Evolutionary conservation across 2,329 filamentous ascomycete species (phyloP), one percentile per base, ranked within the genome.

Genomic region (Aspergillus neoniger): DNA sequence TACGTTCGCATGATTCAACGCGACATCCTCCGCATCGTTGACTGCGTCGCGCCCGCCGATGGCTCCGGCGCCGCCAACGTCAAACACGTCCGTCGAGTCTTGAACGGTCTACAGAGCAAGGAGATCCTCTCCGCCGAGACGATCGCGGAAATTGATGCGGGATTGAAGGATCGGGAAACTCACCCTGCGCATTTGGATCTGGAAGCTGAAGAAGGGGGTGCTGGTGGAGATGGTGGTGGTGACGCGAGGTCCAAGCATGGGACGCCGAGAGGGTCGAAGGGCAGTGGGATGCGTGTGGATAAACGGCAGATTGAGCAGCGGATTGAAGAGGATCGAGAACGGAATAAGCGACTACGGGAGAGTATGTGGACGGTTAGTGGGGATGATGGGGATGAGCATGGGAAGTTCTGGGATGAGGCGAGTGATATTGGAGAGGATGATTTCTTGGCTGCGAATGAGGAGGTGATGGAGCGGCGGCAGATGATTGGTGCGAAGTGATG

Each of bases 1-100:
- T 99, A 96, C 72, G 88, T 97, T 28, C 87, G 90, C 55, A 97
- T 98, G 92, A 91, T 99, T 79, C 91, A 96, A 77, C 85, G 93
- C 50, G 95, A 99, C 74, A 96, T 99, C 43, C 83, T 96, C 36
- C 85, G 91, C 9, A 90, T 99, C 8, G 91, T 99, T 15, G 93
- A 98, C 73, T 91, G 92, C 1, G 96, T 98, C 12, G 92, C 91
- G 1, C 93, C 93, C 0, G 87, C 91, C 63, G 89, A 96, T 74
- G 90, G 92, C 41, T 91, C 90, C 9, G 92, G 95, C 5, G 91
- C 92, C 6, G 93, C 94, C 53, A 99, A 99, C 70, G 90, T 97
- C 48, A 96, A 96, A 72, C 92, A 97, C 6, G 91, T 96, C 51
- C 85, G 92, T 60, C 92, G 90, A 71, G 92, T 95, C 17, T 81